These are phyloP conservation scores for Populus deltoides DNA, from an alignment of 345 rosid species.

Conservation along the genomic window DNA sequence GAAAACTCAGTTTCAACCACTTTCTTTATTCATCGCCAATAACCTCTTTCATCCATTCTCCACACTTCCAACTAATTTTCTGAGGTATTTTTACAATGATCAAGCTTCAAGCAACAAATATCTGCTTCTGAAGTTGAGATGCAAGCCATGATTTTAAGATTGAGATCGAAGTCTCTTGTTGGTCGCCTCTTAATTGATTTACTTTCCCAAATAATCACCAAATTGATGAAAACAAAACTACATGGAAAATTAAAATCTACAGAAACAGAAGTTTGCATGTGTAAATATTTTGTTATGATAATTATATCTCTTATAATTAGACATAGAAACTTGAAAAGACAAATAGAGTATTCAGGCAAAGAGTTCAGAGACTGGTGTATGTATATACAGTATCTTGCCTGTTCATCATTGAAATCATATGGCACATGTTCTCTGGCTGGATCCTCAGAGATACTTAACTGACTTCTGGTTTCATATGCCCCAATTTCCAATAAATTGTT, in stretches of 20 bases:
- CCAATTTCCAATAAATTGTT: constrained; percentile 34
- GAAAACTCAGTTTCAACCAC: background rate
- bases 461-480: constrained; percentile 27
- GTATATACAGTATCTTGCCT: constrained; percentile 34
- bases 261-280: background rate
- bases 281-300: background rate
- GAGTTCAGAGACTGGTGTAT: background rate
- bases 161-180: background rate
- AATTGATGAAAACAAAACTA: background rate
- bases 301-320: background rate
- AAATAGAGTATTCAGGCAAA: background rate
- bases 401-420: constrained; percentile 75
- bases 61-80: background rate
- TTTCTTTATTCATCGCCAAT: background rate
- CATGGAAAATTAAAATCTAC: background rate
- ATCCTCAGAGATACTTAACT: constrained; percentile 27
- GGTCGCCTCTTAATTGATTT: background rate
- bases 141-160: background rate
- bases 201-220: background rate
- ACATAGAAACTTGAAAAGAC: background rate
- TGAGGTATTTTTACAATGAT: background rate
- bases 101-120: background rate
- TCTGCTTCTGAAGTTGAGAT: background rate
- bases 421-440: constrained; percentile 35
- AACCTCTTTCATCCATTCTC: background rate